Evolutionary conservation across 2,329 filamentous ascomycete genomes (phyloP).

Genomic region (Diplocarpon mali): DNA sequence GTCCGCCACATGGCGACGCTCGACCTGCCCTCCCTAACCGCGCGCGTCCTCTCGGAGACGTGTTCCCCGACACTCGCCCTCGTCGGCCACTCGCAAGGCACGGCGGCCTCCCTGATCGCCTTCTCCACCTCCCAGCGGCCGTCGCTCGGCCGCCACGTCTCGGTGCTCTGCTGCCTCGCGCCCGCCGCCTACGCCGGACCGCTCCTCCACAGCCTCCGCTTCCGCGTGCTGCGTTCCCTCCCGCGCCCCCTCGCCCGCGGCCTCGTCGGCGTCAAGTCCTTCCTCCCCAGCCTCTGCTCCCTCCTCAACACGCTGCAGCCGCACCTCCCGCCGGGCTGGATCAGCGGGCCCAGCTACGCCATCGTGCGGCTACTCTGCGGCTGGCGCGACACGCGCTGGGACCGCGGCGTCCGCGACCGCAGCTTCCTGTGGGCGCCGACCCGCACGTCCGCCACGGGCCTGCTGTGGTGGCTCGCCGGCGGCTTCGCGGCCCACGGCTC

Average conservation of each 20-base stretch:
- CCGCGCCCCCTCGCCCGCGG: constrained; percentile 63
- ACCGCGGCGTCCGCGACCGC: constrained; percentile 47
- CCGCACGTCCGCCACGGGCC: constrained; percentile 77
- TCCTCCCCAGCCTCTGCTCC: constrained; percentile 76
- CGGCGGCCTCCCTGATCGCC: constrained; percentile 76
- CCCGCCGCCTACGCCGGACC: constrained; percentile 84
- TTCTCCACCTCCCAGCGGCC: constrained; percentile 82
- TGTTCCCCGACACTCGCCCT: constrained; percentile 72
- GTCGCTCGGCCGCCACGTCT: constrained; percentile 68
- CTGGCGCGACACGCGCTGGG: constrained; percentile 80
- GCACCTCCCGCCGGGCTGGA: constrained; percentile 34
- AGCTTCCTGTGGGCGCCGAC: constrained; percentile 89
- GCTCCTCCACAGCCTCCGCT: constrained; percentile 71
- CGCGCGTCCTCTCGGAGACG: constrained; percentile 68
- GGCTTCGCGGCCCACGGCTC: constrained; percentile 80
- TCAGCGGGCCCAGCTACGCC: constrained; percentile 41
- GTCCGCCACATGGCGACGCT: constrained; percentile 82
- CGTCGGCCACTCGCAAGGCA: constrained; percentile 82
- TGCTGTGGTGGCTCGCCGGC: constrained; percentile 93
- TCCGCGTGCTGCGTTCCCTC: constrained; percentile 79
- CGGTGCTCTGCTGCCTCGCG: constrained; percentile 80
- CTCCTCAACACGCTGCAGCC: constrained; percentile 61
- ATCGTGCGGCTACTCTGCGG: constrained; percentile 83
- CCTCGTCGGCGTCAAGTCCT: constrained; percentile 82
- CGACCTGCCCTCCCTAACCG: constrained; percentile 71